Conservation (phyloP, 768 basidiomycete species). For the Xerocomus potaroensis region DNA sequence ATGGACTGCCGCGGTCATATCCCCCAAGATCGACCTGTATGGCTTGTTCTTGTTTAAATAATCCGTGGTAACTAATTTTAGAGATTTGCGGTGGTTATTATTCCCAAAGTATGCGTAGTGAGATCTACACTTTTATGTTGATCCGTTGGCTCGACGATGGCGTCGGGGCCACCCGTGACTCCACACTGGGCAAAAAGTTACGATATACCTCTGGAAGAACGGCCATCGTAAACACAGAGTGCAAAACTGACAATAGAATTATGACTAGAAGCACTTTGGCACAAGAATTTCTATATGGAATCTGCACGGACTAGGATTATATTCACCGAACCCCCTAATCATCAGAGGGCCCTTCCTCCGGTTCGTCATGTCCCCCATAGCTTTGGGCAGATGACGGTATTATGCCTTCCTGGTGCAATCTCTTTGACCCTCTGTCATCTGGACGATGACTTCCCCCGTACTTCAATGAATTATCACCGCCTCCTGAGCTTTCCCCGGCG, state of each 20-base stretch:
- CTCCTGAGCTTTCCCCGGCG: slow-evolving; percentile 26
- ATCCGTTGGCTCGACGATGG: slow-evolving; percentile 21
- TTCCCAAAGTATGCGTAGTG: slow-evolving; percentile 8
- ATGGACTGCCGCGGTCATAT: slow-evolving; percentile 11
- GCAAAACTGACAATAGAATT: slow-evolving; percentile 15
- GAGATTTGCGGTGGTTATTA: slow-evolving; percentile 8
- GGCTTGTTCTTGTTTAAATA: no score
- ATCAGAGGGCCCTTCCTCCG: slow-evolving; percentile 30
- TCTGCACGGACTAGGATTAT: slow-evolving; percentile 12
- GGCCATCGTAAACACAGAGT: slow-evolving; percentile 16
- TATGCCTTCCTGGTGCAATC: slow-evolving; percentile 51
- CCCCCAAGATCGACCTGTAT: slow-evolving; percentile 24
- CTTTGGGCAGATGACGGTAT: slow-evolving; percentile 21
- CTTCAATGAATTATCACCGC: slow-evolving; percentile 26
- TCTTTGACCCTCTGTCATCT: slow-evolving; percentile 55
- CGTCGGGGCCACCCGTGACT: slow-evolving; percentile 4
- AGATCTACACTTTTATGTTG: slow-evolving; percentile 29
- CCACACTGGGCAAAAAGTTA: slow-evolving; percentile 19
- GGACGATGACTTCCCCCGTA: slow-evolving; percentile 37
- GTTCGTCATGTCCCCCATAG: slow-evolving; percentile 28
- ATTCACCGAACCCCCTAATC: slow-evolving; percentile 29
- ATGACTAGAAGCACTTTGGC: slow-evolving; percentile 21
- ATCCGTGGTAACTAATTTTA: slow-evolving; percentile 23
- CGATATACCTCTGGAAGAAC: slow-evolving; percentile 15
- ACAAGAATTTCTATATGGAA: slow-evolving; percentile 34